Conservation (phyloP, 2,329 filamentous ascomycete genomes). For the Aspergillus fischeri region DNA sequence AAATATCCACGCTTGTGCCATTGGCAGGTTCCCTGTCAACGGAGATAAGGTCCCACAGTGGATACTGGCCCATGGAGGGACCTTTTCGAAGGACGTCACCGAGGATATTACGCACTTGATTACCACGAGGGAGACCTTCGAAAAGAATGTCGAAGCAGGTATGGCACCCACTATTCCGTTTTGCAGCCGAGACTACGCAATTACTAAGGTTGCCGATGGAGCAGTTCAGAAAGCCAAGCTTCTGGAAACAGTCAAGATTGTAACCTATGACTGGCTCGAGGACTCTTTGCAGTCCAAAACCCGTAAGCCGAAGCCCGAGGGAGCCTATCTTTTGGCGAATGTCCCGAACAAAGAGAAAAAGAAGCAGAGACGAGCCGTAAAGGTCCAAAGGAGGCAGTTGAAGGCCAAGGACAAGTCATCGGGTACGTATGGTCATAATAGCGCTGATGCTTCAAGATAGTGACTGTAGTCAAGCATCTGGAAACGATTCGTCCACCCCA, state of each 20-base stretch:
- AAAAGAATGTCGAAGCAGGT: conserved; percentile 43
- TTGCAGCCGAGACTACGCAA: conserved; percentile 13
- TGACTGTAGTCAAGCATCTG: background rate
- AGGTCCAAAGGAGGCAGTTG: background rate
- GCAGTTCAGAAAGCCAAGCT: conserved; percentile 40
- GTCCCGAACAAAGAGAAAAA: conserved; percentile 24
- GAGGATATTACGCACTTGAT: conserved; percentile 68
- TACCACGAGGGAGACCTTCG: conserved; percentile 59
- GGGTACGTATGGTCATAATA: background rate
- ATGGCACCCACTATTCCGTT: conserved; percentile 3
- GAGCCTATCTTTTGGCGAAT: conserved; percentile 36
- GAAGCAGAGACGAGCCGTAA: background rate
- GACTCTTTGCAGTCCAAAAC: conserved; percentile 38
- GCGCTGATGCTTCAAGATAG: background rate
- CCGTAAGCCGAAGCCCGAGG: conserved; percentile 30
- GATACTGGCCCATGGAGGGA: conserved; percentile 61
- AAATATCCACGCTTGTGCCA: conserved; percentile 52
- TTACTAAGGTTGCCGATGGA: conserved; percentile 15
- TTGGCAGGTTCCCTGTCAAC: conserved; percentile 54
- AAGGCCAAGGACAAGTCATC: background rate
- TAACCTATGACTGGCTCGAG: conserved; percentile 46
- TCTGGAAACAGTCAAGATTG: conserved; percentile 39
- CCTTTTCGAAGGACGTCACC: conserved; percentile 50
- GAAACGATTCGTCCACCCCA: background rate
- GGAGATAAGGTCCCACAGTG: conserved; percentile 61